These are phyloP conservation scores for Colletotrichum abscissum DNA, from an alignment of 2,329 filamentous ascomycete genomes.

Conservation along the genomic window DNA sequence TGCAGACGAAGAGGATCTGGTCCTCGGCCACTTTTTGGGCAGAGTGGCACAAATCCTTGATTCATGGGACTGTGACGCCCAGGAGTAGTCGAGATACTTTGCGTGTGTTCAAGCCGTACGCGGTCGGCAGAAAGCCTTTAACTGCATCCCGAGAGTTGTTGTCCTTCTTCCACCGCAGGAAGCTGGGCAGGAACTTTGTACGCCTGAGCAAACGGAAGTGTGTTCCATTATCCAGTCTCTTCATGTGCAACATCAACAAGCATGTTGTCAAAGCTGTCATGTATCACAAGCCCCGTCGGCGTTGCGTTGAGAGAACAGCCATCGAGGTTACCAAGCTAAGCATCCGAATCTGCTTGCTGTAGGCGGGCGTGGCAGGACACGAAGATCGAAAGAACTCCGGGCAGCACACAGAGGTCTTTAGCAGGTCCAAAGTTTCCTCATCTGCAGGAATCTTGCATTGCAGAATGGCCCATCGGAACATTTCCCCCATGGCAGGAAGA, in stretches of 20 bases:
- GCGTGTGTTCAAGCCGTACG: not conserved
- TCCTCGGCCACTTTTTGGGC: not conserved
- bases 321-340: not conserved
- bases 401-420: not conserved
- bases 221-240: conserved; percentile 5
- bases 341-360: not conserved
- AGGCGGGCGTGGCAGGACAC: not conserved
- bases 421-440: not conserved
- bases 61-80: not conserved
- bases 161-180: conserved; percentile 13
- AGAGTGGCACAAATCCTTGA: conserved; percentile 3
- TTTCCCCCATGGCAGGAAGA: not conserved
- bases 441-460: conserved; percentile 27
- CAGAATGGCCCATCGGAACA: conserved; percentile 17
- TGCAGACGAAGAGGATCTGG: not conserved
- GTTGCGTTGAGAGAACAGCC: conserved; percentile 7
- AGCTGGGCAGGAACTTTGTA: conserved; percentile 27
- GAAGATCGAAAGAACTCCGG: not conserved
- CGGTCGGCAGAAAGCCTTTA: not conserved
- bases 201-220: not conserved
- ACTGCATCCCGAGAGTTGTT: not conserved
- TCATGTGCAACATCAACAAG: conserved; percentile 5
- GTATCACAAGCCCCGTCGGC: not conserved
- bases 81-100: not conserved
- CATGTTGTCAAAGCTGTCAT: not conserved